Conservation (phyloP, 495 filamentous ascomycete species). For the Penicillium bovifimosum region DNA sequence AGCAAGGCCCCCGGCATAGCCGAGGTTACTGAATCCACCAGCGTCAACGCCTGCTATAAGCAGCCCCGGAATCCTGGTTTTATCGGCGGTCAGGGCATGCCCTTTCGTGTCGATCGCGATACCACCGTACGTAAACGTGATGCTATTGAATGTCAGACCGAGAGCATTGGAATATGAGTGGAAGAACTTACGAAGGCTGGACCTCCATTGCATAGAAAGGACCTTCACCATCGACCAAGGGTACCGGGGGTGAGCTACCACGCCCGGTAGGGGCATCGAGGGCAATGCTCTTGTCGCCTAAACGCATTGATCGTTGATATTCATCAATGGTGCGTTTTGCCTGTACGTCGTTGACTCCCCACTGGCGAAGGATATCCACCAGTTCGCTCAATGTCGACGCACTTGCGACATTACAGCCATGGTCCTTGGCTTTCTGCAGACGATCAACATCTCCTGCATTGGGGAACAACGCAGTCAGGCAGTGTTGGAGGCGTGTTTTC, state of each 20-base stretch:
- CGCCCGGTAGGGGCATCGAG: conserved; percentile 15
- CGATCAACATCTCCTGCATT: conserved; percentile 26
- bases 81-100: conserved; percentile 19
- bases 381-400: conserved; percentile 13
- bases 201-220: conserved; percentile 26
- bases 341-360: conserved; percentile 15
- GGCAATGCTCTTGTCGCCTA: background rate
- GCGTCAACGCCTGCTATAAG: conserved; percentile 25
- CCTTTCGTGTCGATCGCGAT: conserved; percentile 18
- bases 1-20: conserved; percentile 24
- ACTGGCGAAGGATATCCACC: conserved; percentile 8
- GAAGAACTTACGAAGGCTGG: conserved; percentile 21
- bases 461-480: conserved; percentile 19
- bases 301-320: conserved; percentile 14
- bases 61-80: conserved; percentile 15
- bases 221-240: conserved; percentile 23
- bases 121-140: conserved; percentile 27
- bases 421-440: conserved; percentile 21
- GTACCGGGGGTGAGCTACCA: conserved; percentile 6
- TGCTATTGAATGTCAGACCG: conserved; percentile 5
- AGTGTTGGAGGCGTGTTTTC: conserved; percentile 18
- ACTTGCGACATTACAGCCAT: conserved; percentile 23
- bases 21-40: conserved; percentile 21
- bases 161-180: background rate
- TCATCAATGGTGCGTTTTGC: conserved; percentile 12